Base-by-base conservation (phyloP, 2,329 filamentous ascomycete genomes). In the Tolypocladium nubicola region DNA sequence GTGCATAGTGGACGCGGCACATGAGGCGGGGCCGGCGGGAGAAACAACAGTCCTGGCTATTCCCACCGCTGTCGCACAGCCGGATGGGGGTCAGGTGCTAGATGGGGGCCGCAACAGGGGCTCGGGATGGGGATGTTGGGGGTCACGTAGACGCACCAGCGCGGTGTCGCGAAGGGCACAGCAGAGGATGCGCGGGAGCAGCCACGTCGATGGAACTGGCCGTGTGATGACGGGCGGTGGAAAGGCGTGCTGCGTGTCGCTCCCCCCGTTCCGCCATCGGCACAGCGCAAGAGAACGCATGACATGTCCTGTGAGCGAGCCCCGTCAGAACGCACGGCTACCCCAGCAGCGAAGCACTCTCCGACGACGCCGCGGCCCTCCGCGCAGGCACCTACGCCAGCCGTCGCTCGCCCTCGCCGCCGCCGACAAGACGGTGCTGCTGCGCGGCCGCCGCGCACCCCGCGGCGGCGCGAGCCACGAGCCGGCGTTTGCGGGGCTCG, bases 301-400 rank as follows among this genome's bases (percentile, higher is more conserved):
- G n/a, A 26, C 16, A 49, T 49, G 45, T 33, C 45, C 5, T n/a
- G 45, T 49, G 33, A 33, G 45, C 11, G 8, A 26, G 14, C 4
- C 26, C 26, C 26, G 26, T 30, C 26, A 9, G 13, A 19, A 1
- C 3, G 3, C 38, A 39, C 5, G 49, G 21, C 40, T 6, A 53
- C n/a, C 35, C 10, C 6, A 0, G 16, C n/a, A 64, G 62, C 59
- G 52, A 64, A 64, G 53, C 63, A 65, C 53, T 64, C 52, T 60
- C 59, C 56, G 61, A 63, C 49, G 62, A 65, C 45, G 47, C 61
- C 39, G 61, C 63, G 33, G 60, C 63, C 10, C 63, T 68, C 23
- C 63, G 63, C 45, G 61, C 65, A 38, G 58, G 64, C 21, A 67
- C 65, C 38, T 60, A 66, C 50, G 63, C 64, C 38, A 68, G 68